Evolutionary conservation across 305 asterid species (phyloP).

Genomic region (Fraxinus nigra): DNA sequence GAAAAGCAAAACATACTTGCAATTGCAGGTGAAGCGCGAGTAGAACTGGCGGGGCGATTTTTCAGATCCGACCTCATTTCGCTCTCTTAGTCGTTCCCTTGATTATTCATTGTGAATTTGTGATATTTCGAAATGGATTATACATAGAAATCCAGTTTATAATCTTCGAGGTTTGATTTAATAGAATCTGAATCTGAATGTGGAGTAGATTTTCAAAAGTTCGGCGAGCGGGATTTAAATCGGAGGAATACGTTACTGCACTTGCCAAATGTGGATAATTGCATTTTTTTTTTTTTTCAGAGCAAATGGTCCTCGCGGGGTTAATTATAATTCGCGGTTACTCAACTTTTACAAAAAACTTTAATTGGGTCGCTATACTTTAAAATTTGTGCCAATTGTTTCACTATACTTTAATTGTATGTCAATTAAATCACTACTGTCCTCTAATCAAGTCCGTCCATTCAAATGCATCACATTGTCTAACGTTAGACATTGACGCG

Average conservation of each 20-base stretch:
- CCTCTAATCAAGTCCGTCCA: not conserved
- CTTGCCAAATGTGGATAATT: not conserved
- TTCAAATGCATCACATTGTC: not conserved
- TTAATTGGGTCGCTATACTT: not conserved
- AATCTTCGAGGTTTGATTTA: not conserved
- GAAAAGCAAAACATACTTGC: conserved; percentile 4
- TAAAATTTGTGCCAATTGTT: not conserved
- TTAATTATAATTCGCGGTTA: not conserved
- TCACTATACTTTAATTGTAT: not conserved
- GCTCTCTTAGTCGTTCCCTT: not conserved
- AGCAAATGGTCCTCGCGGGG: not conserved
- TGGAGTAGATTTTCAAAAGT: not conserved
- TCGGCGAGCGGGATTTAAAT: conserved; percentile 2
- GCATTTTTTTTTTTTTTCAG: not conserved
- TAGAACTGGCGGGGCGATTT: conserved; percentile 30
- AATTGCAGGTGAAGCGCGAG: conserved; percentile 29
- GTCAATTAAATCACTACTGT: not conserved
- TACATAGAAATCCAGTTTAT: not conserved
- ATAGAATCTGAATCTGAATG: not conserved
- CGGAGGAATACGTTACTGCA: not conserved
- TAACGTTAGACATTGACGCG: not conserved
- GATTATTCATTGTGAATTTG: not conserved
- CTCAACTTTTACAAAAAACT: not conserved
- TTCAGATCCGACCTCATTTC: conserved; percentile 31
- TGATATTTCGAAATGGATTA: not conserved